Base-by-base conservation (phyloP, 805 yeast genomes). In the Yarrowia bubula region DNA sequence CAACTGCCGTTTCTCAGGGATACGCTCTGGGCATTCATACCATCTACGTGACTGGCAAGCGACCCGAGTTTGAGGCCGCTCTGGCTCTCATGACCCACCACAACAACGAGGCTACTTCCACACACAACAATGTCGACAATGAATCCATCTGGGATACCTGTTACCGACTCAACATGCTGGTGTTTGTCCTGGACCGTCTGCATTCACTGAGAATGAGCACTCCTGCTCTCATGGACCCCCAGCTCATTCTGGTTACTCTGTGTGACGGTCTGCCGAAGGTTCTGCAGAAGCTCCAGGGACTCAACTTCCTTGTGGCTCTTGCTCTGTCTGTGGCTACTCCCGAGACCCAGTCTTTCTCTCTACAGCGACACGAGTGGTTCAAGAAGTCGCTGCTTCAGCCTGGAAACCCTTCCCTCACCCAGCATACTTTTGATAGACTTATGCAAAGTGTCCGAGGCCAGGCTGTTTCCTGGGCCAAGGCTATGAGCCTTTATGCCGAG, bases 1-100 rank as follows among this genome's bases (percentile, higher is more conserved):
- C 78, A 1, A 70, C 78, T 7, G 77, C 78, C 6, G 71, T 76
- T n/a, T 70, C 72, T n/a, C 64, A 71, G 22, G 70, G 72, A 10
- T 69, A 69, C 55, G 71, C 64, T 35, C 51, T 58, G 8, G 46
- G 47, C 13, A 42, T 58, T 18, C 51, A 43, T 35, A 58, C 51
- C 22, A 18, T 44, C 15, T 43, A 35, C 43, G 14, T 33, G 18
- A 33, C 64, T 2, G 35, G 51, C 18, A 58, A 43, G 46, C 64
- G 64, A 14, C 43, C 51, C 43, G 51, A 43, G 33, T 58, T 58
- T 17, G 64, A 58, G 51, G 31, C 64, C 14, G 51, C 64, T 9
- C 50, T 58, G 10, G 13, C 6, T n/a, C 42, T 58, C 41, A 43
- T 58, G 39, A 33, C 64, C 10, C 64, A 58, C 17, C 51, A 35